Percentiles rank a stretch among this genome's conserved stretches.
Evolutionary conservation across 2,329 filamentous ascomycete genomes (phyloP).

Genomic region (Phyllosticta capitalensis): DNA sequence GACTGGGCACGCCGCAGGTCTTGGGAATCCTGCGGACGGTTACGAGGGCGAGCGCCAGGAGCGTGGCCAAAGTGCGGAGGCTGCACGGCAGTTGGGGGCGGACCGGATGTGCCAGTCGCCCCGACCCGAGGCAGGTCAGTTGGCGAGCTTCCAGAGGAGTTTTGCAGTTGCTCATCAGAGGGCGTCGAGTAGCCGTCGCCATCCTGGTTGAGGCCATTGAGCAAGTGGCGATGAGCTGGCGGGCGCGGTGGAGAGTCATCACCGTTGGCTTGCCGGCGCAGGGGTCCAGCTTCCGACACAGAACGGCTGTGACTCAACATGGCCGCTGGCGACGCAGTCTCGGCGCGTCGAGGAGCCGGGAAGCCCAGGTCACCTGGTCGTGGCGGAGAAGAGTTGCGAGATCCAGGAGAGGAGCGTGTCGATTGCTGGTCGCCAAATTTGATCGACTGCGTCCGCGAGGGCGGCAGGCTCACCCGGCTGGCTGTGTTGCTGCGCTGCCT

Average conservation of each 20-base stretch:
- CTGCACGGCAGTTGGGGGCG: slow-evolving; percentile 62
- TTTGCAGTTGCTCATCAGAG: slow-evolving; percentile 6
- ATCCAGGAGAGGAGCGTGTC: slow-evolving; percentile 35
- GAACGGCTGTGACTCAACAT: slow-evolving; percentile 38
- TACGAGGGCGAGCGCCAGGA: slow-evolving; percentile 59
- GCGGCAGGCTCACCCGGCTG: slow-evolving; percentile 31
- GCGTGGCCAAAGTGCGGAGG: slow-evolving; percentile 75
- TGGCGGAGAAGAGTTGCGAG: slow-evolving; percentile 34
- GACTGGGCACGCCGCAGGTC: slow-evolving; percentile 74
- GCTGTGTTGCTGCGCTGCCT: slow-evolving; percentile 32
- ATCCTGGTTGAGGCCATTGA: slow-evolving; percentile 19
- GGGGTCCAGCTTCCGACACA: slow-evolving; percentile 33
- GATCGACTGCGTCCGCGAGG: slow-evolving; percentile 23
- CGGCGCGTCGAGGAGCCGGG: slow-evolving; percentile 29
- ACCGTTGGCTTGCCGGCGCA: slow-evolving; percentile 18
- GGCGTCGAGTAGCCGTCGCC: slow-evolving; percentile 14
- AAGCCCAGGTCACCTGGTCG: slow-evolving; percentile 20
- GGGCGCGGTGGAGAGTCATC: slow-evolving; percentile 32
- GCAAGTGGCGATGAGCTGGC: slow-evolving; percentile 26
- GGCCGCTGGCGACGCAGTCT: slow-evolving; percentile 31
- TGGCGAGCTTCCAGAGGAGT: slow-evolving; percentile 14
- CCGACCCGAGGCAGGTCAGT: slow-evolving; percentile 25
- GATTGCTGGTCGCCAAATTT: slow-evolving; percentile 36
- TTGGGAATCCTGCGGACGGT: slow-evolving; percentile 62
- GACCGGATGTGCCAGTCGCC: slow-evolving; percentile 24